These are phyloP conservation scores for Chlorella sp. DNA, from an alignment of 139 green algal species.

Conservation along the genomic window DNA sequence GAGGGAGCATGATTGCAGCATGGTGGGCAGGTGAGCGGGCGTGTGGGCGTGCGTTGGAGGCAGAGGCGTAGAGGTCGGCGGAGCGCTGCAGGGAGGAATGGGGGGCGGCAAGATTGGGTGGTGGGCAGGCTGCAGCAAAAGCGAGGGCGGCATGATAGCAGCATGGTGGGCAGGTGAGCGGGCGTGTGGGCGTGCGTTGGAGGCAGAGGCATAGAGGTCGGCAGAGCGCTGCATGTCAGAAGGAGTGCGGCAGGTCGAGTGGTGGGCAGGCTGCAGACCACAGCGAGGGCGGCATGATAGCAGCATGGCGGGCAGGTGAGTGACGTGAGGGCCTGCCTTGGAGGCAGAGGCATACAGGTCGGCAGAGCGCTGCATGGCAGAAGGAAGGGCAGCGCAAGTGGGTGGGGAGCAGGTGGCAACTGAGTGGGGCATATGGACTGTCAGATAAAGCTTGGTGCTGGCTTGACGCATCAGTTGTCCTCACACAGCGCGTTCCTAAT, in stretches of 20 bases:
- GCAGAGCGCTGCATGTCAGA: constrained; percentile 44
- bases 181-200: background rate
- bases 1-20: too few relatives aligned
- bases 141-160: too few relatives aligned
- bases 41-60: background rate
- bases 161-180: background rate
- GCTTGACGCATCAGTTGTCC: background rate
- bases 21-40: background rate
- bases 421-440: too few relatives aligned
- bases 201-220: constrained; percentile 38
- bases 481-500: too few relatives aligned
- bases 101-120: too few relatives aligned
- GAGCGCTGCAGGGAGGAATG: constrained; percentile 15
- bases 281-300: too few relatives aligned
- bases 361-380: constrained; percentile 28
- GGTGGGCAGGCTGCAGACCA: too few relatives aligned
- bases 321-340: constrained; percentile 12
- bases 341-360: constrained; percentile 42
- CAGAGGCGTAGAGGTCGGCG: constrained; percentile 41
- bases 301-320: too few relatives aligned
- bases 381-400: too few relatives aligned
- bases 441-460: background rate
- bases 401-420: too few relatives aligned
- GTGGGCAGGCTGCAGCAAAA: background rate
- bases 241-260: too few relatives aligned